Conservation (phyloP, 257 asterid species). For the Cruciata laevipes region DNA sequence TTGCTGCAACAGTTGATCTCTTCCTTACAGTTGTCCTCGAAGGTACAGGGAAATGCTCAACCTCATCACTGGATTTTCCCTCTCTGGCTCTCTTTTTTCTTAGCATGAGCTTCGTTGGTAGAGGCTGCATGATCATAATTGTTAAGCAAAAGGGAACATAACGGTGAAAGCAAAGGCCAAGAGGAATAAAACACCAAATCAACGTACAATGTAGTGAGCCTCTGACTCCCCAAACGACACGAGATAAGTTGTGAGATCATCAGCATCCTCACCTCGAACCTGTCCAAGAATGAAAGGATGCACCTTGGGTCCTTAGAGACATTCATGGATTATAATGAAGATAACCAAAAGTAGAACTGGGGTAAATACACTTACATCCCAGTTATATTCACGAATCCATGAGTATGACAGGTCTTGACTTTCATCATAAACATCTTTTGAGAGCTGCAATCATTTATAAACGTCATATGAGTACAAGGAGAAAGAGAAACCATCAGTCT, state of each 20-base stretch:
- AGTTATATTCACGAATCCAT: slow-evolving; percentile 93
- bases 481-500: not conserved
- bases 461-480: slow-evolving; percentile 4
- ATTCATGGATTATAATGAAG: slow-evolving; percentile 6
- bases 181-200: not conserved
- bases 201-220: slow-evolving; percentile 59
- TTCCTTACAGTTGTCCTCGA: slow-evolving; percentile 60
- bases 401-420: slow-evolving; percentile 75
- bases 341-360: slow-evolving; percentile 1
- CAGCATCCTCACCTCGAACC: slow-evolving; percentile 78
- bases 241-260: slow-evolving; percentile 75
- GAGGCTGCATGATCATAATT: slow-evolving; percentile 39
- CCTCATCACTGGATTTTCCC: slow-evolving; percentile 67
- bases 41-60: slow-evolving; percentile 75
- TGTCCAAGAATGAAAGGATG: slow-evolving; percentile 27
- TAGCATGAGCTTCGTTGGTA: slow-evolving; percentile 43
- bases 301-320: slow-evolving; percentile 12
- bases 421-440: slow-evolving; percentile 82
- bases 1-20: slow-evolving; percentile 45
- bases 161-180: not conserved
- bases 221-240: slow-evolving; percentile 59
- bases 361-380: slow-evolving; percentile 57
- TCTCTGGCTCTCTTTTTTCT: slow-evolving; percentile 84
- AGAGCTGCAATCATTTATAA: slow-evolving; percentile 48
- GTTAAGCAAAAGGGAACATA: not conserved